Conservation (phyloP, 2,329 filamentous ascomycete genomes). For the Cytospora chrysosperma region DNA sequence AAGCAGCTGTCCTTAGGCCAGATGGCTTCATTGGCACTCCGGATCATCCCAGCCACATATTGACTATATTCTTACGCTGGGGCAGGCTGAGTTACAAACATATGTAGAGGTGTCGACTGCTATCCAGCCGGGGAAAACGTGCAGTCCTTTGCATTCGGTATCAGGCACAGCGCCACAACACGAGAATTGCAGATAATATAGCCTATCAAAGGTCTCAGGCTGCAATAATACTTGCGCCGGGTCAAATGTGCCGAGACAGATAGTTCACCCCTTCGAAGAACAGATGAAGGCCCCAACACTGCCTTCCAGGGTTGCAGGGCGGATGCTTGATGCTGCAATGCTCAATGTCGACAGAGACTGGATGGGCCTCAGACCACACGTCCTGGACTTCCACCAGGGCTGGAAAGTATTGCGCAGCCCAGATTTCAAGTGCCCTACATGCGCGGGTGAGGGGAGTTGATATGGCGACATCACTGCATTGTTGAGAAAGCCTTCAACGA, state of each 20-base stretch:
- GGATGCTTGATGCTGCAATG: background rate
- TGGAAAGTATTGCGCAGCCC: background rate
- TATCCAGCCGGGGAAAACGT: constrained; percentile 16
- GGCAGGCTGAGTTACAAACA: background rate
- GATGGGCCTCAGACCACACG: background rate
- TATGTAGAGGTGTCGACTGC: background rate
- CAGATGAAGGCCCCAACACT: background rate
- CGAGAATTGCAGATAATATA: background rate
- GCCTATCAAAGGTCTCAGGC: background rate
- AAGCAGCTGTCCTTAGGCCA: background rate
- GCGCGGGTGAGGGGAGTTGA: background rate
- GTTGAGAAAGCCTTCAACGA: background rate
- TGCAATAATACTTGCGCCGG: background rate
- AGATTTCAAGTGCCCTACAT: background rate
- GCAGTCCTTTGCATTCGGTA: constrained; percentile 17
- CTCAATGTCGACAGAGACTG: background rate
- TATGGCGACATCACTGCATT: background rate
- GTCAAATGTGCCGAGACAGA: background rate
- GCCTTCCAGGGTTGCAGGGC: background rate
- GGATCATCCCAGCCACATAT: background rate
- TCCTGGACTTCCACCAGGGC: background rate
- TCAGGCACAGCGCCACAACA: background rate
- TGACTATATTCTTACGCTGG: background rate
- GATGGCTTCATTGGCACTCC: background rate
- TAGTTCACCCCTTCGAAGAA: background rate